These are phyloP conservation scores for Aurinia saxatilis DNA, from an alignment of 345 rosid genomes.

Conservation along the genomic window DNA sequence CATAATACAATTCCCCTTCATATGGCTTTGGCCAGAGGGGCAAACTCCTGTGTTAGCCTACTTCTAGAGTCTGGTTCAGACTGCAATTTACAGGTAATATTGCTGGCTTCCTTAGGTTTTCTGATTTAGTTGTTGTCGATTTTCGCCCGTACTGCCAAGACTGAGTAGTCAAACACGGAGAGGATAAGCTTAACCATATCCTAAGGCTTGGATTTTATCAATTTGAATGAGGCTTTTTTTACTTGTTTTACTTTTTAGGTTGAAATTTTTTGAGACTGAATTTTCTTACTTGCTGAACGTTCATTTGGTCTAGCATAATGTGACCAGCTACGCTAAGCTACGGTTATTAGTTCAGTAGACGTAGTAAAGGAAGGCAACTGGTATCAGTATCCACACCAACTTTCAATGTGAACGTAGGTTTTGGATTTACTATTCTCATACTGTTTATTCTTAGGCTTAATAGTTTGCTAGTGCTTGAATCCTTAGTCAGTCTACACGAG, in stretches of 20 bases:
- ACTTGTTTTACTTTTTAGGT: background rate
- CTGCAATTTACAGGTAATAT: constrained; percentile 78
- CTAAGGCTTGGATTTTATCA: background rate
- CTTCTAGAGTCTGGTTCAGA: constrained; percentile 81
- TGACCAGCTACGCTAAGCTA: background rate
- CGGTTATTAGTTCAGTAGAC: background rate
- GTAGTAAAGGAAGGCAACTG: background rate
- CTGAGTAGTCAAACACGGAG: background rate
- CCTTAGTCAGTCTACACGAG: background rate
- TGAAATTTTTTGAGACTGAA: background rate
- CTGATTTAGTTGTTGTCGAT: background rate
- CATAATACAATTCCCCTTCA: constrained; percentile 92
- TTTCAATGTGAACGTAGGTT: background rate
- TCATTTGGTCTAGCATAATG: background rate
- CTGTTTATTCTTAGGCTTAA: constrained; percentile 3
- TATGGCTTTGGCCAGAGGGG: constrained; percentile 91
- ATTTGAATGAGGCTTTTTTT: background rate
- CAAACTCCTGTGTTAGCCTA: constrained; percentile 77
- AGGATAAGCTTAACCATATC: background rate
- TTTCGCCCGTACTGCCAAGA: background rate
- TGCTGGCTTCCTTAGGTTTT: background rate
- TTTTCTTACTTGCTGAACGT: background rate
- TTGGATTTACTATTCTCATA: background rate
- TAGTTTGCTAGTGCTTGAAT: background rate
- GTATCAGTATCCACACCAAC: background rate